Evolutionary conservation across 169 alveolate genomes (phyloP).

Genomic region (Babesia sp.): DNA sequence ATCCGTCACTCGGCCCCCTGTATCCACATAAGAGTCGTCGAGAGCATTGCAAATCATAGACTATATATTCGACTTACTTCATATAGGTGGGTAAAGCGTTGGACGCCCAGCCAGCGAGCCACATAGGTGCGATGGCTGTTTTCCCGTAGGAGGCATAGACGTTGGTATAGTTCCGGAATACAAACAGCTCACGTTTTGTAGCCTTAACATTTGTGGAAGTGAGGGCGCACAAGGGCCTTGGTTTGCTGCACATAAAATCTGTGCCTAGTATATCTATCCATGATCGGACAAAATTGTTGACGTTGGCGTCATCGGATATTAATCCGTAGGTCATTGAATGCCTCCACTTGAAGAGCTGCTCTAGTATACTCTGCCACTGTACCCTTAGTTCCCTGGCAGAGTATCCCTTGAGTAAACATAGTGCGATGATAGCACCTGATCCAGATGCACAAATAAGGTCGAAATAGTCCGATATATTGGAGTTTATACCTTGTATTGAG

Average conservation of each 20-base stretch:
- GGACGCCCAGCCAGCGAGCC: conserved; percentile 85
- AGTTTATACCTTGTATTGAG: conserved; percentile 58
- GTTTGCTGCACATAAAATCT: conserved; percentile 58
- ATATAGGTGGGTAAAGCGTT: conserved; percentile 80
- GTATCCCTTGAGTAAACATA: conserved; percentile 71
- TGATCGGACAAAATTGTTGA: conserved; percentile 51
- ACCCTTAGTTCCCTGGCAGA: conserved; percentile 61
- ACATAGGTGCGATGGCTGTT: conserved; percentile 76
- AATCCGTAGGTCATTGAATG: conserved; percentile 76
- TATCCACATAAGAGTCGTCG: not conserved
- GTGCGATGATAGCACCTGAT: conserved; percentile 78
- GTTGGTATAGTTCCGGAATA: conserved; percentile 72
- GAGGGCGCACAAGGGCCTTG: conserved; percentile 69
- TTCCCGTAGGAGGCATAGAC: conserved; percentile 71
- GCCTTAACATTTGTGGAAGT: conserved; percentile 79
- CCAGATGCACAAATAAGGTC: conserved; percentile 80
- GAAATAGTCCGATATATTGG: conserved; percentile 74
- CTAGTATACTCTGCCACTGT: conserved; percentile 60
- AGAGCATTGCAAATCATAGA: not conserved
- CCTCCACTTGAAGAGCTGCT: conserved; percentile 70
- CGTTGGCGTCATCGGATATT: conserved; percentile 70
- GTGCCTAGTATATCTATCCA: conserved; percentile 71
- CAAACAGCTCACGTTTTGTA: conserved; percentile 71
- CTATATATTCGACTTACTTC: conserved; percentile 44
- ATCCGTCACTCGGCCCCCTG: conserved; percentile 74